Evolutionary conservation across 1,139 yeast genomes (phyloP).

Genomic region (Protomyces inundatus): DNA sequence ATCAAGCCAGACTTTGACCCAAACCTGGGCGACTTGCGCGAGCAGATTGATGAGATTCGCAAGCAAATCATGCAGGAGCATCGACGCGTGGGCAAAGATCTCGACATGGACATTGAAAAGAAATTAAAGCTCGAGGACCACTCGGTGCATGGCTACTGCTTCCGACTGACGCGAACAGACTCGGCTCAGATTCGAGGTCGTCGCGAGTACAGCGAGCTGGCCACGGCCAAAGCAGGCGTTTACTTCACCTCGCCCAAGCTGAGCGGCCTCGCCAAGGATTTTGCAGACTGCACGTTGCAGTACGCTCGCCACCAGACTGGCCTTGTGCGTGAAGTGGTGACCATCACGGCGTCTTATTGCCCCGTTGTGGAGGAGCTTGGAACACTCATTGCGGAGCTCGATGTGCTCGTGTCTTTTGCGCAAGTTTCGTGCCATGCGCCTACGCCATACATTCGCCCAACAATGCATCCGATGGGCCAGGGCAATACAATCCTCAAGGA

Average conservation of each 20-base stretch:
- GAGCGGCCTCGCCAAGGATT: conserved; percentile 55
- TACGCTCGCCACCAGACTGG: conserved; percentile 71
- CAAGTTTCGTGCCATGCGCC: conserved; percentile 82
- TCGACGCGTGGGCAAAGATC: conserved; percentile 61
- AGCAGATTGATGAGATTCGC: conserved; percentile 52
- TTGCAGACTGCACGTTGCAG: conserved; percentile 54
- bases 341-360: conserved; percentile 72
- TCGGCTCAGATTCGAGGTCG: conserved; percentile 53
- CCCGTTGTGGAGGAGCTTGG: conserved; percentile 69
- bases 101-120: conserved; percentile 75
- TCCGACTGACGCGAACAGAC: conserved; percentile 73
- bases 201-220: conserved; percentile 59
- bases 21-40: conserved; percentile 56
- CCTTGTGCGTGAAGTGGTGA: conserved; percentile 73
- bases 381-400: conserved; percentile 62
- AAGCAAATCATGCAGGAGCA: conserved; percentile 58
- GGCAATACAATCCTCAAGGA: conserved; percentile 58
- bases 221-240: conserved; percentile 84
- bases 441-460: conserved; percentile 71
- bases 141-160: conserved; percentile 85
- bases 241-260: conserved; percentile 72
- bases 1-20: conserved; percentile 89
- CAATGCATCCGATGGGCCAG: conserved; percentile 48
- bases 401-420: conserved; percentile 80
- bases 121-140: conserved; percentile 85